Evolutionary conservation across 768 basidiomycete genomes (phyloP).

Genomic region (Omphalotus guepiniiformis): DNA sequence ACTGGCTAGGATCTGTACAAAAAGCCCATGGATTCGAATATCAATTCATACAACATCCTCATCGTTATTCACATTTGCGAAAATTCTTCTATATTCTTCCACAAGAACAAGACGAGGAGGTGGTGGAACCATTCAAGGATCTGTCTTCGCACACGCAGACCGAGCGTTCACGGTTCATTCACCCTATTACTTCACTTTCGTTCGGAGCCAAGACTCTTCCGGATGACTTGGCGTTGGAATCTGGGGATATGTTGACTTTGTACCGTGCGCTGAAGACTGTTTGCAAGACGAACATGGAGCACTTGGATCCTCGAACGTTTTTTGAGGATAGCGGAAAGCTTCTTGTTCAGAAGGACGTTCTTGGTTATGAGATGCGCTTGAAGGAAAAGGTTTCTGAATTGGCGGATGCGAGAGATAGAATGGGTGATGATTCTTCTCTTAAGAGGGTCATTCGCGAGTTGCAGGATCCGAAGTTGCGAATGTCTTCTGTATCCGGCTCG

Average conservation of each 20-base stretch:
- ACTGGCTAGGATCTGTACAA: constrained; percentile 64
- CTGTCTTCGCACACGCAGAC: constrained; percentile 34
- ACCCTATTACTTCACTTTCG: constrained; percentile 58
- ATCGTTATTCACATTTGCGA: constrained; percentile 71
- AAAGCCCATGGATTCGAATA: constrained; percentile 53
- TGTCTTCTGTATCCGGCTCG: constrained; percentile 13
- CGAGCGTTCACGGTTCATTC: constrained; percentile 47
- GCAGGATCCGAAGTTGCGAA: constrained; percentile 29
- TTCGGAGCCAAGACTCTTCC: constrained; percentile 50
- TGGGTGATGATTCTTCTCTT: constrained; percentile 27
- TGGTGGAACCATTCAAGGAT: constrained; percentile 29
- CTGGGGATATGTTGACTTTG: constrained; percentile 49
- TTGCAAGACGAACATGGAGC: constrained; percentile 21
- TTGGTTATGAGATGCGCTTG: constrained; percentile 52
- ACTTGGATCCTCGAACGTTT: constrained; percentile 40
- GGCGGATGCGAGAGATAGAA: constrained; percentile 32
- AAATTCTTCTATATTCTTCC: constrained; percentile 54
- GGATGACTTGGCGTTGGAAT: constrained; percentile 59
- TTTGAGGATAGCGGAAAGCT: constrained; percentile 34
- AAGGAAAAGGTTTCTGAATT: constrained; percentile 39
- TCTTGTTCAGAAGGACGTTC: constrained; percentile 56
- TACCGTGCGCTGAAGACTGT: constrained; percentile 37
- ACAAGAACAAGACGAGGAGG: constrained; percentile 2
- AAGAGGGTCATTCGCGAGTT: constrained; percentile 35
- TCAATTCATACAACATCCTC: constrained; percentile 55